Conservation (phyloP, 306 rosid genomes). For the Hylodesmum podocarpum region DNA sequence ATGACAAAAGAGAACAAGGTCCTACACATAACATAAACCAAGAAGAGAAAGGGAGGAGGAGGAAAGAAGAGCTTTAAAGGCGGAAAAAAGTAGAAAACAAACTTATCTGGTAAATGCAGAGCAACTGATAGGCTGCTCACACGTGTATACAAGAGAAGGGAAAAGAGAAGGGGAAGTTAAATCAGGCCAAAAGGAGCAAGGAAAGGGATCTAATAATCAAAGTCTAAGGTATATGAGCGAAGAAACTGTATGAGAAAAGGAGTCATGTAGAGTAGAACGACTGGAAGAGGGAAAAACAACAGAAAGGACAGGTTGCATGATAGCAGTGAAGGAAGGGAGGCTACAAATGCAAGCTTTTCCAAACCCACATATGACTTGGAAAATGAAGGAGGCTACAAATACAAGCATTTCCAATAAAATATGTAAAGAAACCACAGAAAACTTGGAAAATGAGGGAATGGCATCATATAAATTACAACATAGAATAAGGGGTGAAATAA, state of each 20-base stretch:
- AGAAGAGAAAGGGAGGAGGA: not conserved
- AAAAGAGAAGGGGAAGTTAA: not conserved
- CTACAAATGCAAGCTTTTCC: not conserved
- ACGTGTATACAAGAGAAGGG: not conserved
- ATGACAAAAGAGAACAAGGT: not conserved
- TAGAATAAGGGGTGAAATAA: not conserved
- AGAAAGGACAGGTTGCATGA: not conserved
- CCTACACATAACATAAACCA: not conserved
- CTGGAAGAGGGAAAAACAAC: not conserved
- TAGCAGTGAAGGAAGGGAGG: not conserved
- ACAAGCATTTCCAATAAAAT: not conserved
- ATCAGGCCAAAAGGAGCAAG: not conserved
- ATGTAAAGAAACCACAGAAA: not conserved
- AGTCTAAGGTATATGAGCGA: not conserved
- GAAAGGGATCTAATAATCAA: not conserved
- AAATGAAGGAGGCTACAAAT: conserved; percentile 13
- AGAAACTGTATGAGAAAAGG: not conserved
- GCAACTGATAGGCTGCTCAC: not conserved
- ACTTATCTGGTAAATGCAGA: not conserved
- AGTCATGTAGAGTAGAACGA: not conserved
- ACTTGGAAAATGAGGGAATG: not conserved
- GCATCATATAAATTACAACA: not conserved
- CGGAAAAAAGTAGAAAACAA: not conserved
- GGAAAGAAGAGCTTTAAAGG: not conserved
- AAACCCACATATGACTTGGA: too few relatives aligned